Conservation (phyloP, 2,329 filamentous ascomycete species). For the Magnaporthales sp. region DNA sequence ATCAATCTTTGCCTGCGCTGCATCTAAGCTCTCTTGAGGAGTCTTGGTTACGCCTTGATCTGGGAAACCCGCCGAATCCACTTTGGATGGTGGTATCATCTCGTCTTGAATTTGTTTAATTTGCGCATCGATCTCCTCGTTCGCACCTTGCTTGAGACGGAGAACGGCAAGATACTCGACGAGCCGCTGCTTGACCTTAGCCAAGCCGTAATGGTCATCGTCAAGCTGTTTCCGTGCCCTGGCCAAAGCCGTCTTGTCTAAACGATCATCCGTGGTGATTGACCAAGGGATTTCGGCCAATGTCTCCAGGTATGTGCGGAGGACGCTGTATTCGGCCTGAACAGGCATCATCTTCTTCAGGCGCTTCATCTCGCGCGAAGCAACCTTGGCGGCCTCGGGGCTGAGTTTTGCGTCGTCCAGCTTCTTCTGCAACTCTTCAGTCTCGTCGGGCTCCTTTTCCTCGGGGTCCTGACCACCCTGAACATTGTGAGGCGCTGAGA, state of each 20-base stretch:
- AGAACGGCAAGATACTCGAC: constrained; percentile 96
- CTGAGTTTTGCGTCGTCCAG: constrained; percentile 74
- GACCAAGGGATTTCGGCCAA: constrained; percentile 92
- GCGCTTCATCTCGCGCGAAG: constrained; percentile 77
- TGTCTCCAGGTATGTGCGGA: constrained; percentile 87
- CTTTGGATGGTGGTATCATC: constrained; percentile 27
- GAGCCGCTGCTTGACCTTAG: constrained; percentile 94
- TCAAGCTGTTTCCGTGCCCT: constrained; percentile 84
- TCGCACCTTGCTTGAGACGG: constrained; percentile 85
- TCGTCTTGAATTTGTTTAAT: constrained; percentile 60
- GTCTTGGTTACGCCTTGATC: constrained; percentile 21
- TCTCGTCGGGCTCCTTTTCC: constrained; percentile 71
- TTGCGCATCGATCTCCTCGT: constrained; percentile 72
- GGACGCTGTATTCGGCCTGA: constrained; percentile 93
- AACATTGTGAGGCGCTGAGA: background rate
- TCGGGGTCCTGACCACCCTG: constrained; percentile 5
- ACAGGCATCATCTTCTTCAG: constrained; percentile 93
- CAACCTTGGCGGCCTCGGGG: constrained; percentile 81
- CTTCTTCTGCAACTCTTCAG: constrained; percentile 85
- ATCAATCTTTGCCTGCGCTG: constrained; percentile 56
- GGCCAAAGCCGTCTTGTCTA: constrained; percentile 71
- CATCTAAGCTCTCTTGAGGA: constrained; percentile 25
- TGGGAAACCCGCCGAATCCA: constrained; percentile 9
- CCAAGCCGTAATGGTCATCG: constrained; percentile 90
- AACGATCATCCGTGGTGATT: constrained; percentile 71